Evolutionary conservation across 2,329 filamentous ascomycete genomes (phyloP), one percentile per base, ranked within the genome.

Genomic region (Meredithiella fracta): DNA sequence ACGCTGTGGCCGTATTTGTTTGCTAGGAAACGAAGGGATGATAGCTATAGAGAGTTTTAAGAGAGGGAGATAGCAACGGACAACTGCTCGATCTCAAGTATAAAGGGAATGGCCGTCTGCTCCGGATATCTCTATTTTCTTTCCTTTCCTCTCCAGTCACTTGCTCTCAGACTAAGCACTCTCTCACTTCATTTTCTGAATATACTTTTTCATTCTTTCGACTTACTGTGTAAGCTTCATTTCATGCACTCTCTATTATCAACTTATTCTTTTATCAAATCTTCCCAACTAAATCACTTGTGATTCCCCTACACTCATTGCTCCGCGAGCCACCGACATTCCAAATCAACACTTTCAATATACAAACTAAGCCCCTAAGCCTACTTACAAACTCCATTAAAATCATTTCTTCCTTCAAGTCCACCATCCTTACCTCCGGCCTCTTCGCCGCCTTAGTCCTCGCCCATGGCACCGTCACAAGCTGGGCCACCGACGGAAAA

Each of bases 401-500:
- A 9, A 56, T 23, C n/a, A 56, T 56, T 47, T 51, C 54, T 51
- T 34, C 54, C 23, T 56, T 56, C 54, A 56, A 56, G 54, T 50
- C 55, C 31, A 53, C 55, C 22, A 9, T 53, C 20, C 26, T 57
- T 17, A n/a, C 49, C 38, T 51, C 55, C 15, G 38, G 38, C n/a
- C 34, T 31, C 47, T 57, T 57, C 26, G 55, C 31, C 38, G 50
- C 22, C n/a, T n/a, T 37, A 4, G 22, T 38, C 31, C 47, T 51
- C 31, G 49, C 55, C 42, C 55, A 57, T 22, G 55, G 55, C 49
- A 51, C 40, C 31, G 54, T 58, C 37, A 59, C 53, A 54, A 54
- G 51, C 34, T 55, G 51, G 51, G 17, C 42, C 54, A 59, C 56
- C 5, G 59, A 60, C 26, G 58, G 58, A 54, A 58, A 50, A 58